These are phyloP conservation scores for Starmerella vaccinii DNA, from an alignment of 805 yeast genomes.

Conservation along the genomic window DNA sequence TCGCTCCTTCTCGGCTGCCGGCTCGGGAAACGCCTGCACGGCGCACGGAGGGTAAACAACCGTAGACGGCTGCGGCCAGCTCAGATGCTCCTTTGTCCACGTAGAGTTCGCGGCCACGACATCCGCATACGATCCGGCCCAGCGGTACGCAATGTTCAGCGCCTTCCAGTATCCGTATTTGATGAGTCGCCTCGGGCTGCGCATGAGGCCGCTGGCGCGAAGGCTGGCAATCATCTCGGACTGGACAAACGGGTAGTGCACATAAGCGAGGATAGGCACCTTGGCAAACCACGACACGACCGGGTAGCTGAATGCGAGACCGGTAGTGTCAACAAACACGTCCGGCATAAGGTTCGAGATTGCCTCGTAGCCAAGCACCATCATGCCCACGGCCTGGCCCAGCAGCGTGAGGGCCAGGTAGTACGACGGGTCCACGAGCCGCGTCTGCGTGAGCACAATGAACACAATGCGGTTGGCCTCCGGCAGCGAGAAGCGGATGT, in stretches of 20 bases:
- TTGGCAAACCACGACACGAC: constrained; percentile 45
- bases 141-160: constrained; percentile 53
- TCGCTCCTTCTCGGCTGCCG: constrained; percentile 24
- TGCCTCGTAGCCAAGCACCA: constrained; percentile 60
- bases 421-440: constrained; percentile 54
- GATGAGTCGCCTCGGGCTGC: constrained; percentile 35
- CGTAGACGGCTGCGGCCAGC: constrained; percentile 47
- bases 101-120: constrained; percentile 70
- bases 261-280: constrained; percentile 74
- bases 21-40: constrained; percentile 41
- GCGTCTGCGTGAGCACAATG: constrained; percentile 46
- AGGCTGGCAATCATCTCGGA: constrained; percentile 52
- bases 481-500: constrained; percentile 36
- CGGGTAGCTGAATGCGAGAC: constrained; percentile 80
- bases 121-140: constrained; percentile 56
- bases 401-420: constrained; percentile 75
- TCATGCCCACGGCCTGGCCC: constrained; percentile 81
- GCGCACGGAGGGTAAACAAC: constrained; percentile 87
- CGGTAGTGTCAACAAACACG: constrained; percentile 89
- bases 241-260: constrained; percentile 92
- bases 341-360: constrained; percentile 62
- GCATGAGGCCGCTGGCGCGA: constrained; percentile 10
- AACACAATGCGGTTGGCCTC: constrained; percentile 49
- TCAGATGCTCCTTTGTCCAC: constrained; percentile 82
- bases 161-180: constrained; percentile 52